These are phyloP conservation scores for Apiospora malaysiana DNA, from an alignment of 2,329 filamentous ascomycete species.

Conservation along the genomic window DNA sequence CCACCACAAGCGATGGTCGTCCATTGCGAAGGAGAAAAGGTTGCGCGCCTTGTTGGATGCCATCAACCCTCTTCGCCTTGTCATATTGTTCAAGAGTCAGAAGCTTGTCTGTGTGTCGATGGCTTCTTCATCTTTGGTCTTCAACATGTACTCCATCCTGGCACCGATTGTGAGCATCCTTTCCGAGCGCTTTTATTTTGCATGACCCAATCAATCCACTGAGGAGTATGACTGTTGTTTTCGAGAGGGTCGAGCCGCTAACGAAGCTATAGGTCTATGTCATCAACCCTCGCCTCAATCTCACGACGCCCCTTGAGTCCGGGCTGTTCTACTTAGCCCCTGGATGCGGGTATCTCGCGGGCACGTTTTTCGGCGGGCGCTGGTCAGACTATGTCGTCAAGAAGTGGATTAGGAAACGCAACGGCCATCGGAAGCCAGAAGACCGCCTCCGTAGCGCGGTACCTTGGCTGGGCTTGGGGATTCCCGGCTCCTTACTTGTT, in stretches of 20 bases:
- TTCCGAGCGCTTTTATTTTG: not conserved
- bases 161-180: not conserved
- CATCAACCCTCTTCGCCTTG: not conserved
- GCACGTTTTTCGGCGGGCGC: slow-evolving; percentile 74
- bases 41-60: not conserved
- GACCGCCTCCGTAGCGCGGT: slow-evolving; percentile 69
- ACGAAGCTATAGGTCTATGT: slow-evolving; percentile 52
- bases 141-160: slow-evolving; percentile 12
- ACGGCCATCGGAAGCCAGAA: slow-evolving; percentile 67
- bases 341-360: slow-evolving; percentile 71
- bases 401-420: slow-evolving; percentile 64
- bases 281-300: slow-evolving; percentile 74
- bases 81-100: not conserved
- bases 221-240: not conserved
- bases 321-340: slow-evolving; percentile 79
- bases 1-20: not conserved
- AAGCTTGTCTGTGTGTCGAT: slow-evolving; percentile 7
- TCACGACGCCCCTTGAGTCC: slow-evolving; percentile 69
- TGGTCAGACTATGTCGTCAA: slow-evolving; percentile 73
- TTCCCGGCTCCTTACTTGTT: slow-evolving; percentile 68
- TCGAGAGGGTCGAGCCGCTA: not conserved
- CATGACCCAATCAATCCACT: too few species aligned
- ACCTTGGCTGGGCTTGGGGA: slow-evolving; percentile 60
- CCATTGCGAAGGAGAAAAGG: not conserved
- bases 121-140: slow-evolving; percentile 2